Evolutionary conservation across 441 rosid genomes (phyloP).

Genomic region (Macaranga tanarius): DNA sequence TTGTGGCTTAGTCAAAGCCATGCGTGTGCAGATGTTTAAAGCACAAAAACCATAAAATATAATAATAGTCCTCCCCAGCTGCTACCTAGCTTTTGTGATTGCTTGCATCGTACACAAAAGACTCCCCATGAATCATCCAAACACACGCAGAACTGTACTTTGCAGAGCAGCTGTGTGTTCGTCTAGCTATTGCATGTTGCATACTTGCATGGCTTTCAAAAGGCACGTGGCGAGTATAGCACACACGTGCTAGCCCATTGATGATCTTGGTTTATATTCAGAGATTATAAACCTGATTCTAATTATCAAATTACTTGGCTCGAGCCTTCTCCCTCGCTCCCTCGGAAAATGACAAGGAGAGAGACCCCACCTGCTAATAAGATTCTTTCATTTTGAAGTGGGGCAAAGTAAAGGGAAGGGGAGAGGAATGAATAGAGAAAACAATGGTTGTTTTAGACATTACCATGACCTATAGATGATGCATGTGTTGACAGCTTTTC

Average conservation of each 20-base stretch:
- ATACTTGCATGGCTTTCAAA: conserved; percentile 23
- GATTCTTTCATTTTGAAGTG: background rate
- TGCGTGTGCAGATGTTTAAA: conserved; percentile 8
- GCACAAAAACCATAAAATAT: background rate
- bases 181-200: conserved; percentile 1
- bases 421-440: conserved; percentile 7
- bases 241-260: conserved; percentile 15
- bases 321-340: no score
- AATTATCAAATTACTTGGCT: background rate
- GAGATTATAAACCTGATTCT: background rate
- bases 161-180: background rate
- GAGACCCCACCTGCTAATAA: background rate
- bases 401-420: background rate
- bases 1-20: conserved; percentile 2
- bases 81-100: background rate
- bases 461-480: conserved; percentile 15
- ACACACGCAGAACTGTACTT: background rate
- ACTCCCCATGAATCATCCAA: background rate
- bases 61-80: no score
- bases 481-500: conserved; percentile 40
- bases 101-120: background rate
- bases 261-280: background rate
- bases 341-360: background rate
- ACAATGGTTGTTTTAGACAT: conserved; percentile 21
- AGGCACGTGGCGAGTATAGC: conserved; percentile 17